These are phyloP conservation scores for Epipyxis sp. DNA, from an alignment of 108 stramenopile species.

Conservation along the genomic window DNA sequence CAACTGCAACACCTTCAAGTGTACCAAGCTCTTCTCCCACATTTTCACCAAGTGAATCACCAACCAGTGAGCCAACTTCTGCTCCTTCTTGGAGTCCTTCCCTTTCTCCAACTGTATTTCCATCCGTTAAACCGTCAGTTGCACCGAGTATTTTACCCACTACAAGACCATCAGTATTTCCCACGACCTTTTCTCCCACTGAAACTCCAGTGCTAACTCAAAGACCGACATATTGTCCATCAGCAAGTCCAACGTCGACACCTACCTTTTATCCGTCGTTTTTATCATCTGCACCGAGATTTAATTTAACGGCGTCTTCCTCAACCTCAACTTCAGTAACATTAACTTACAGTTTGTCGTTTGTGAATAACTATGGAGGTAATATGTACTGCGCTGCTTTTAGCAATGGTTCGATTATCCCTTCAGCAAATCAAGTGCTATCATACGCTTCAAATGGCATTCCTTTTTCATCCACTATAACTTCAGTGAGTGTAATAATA, in stretches of 20 bases:
- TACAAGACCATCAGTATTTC: not conserved
- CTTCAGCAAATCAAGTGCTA: not conserved
- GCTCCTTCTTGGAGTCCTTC: too few species aligned
- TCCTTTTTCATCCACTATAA: too few species aligned
- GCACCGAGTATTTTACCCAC: not conserved
- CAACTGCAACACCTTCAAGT: too few species aligned
- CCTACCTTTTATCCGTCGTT: not conserved
- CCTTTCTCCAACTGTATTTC: not conserved
- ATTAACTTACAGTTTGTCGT: too few species aligned
- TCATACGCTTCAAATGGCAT: not conserved
- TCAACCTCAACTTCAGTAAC: not conserved
- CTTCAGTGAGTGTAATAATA: not conserved
- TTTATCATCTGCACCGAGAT: not conserved
- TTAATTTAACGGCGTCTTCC: not conserved
- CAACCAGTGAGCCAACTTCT: too few species aligned
- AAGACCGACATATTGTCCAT: not conserved
- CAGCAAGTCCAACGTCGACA: not conserved
- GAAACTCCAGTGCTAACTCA: not conserved
- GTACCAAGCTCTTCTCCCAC: too few species aligned
- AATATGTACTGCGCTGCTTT: slow-evolving; percentile 13
- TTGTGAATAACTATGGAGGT: too few species aligned
- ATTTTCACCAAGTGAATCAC: too few species aligned
- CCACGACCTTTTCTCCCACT: not conserved
- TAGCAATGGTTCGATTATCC: not conserved
- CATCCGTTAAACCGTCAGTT: not conserved